Evolutionary conservation across 805 yeast species (phyloP), one percentile per base, ranked within the genome.

Genomic region (Ogataea methanolica): DNA sequence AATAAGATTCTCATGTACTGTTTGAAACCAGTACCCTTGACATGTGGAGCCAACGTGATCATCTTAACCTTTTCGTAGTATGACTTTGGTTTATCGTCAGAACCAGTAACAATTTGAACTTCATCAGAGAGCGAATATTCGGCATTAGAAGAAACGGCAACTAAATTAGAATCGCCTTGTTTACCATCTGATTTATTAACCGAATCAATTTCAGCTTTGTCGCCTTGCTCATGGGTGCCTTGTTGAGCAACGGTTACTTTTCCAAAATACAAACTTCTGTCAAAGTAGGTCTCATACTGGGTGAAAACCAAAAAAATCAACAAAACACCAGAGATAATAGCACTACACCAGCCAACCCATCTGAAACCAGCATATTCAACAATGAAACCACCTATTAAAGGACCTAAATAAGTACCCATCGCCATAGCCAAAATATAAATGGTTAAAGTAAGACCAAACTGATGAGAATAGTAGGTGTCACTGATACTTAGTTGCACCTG

Each of bases 401-500:
- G 95, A 2, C 94, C 92, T 50, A 87, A 67, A 60, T 82, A 87
- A 2, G 91, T 83, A 46, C 94, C 92, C 14, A 82, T 76, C 33
- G 90, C 81, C 4, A 89, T 82, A 23, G 88, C 82, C 67, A 86
- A 59, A 52, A 85, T 86, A 66, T 87, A 88, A 15, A 82, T 71
- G 0, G 94, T 87, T 63, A 88, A 73, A 12, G 80, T 80, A 29
- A 82, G 71, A 44, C 91, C 89, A 22, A 87, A 70, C 60, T 87
- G 90, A 63, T 88, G 96, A 53, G 81, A 85, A 66, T 75, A 88
- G 61, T 79, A 88, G 61, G 86, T 76, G 61, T 88, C 96, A 2
- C 89, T 77, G 56, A 76, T 73, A 41, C 81, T 83, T 57, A 79
- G 75, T 69, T 74, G 90, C 50, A 79, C 87, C 49, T 79, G 83